Percentiles rank a stretch among this genome's conserved stretches.
Evolutionary conservation across 2,329 filamentous ascomycete genomes (phyloP).

Genomic region (Fusarium gaditjirri): DNA sequence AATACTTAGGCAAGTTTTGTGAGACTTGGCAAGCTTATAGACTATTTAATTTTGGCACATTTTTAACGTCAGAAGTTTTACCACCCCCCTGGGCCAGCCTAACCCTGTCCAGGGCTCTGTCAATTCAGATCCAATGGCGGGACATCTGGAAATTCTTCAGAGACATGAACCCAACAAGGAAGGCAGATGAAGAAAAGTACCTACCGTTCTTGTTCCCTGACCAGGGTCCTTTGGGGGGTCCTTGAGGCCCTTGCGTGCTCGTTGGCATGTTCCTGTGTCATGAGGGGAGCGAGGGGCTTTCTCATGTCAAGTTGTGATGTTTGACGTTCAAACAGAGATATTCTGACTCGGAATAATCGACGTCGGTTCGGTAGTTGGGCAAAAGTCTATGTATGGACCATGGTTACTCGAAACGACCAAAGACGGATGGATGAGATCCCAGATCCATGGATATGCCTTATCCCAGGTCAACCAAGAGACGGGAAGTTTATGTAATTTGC

Average conservation of each 20-base stretch:
- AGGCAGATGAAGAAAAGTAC: slow-evolving; percentile 12
- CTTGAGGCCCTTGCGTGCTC: neutral
- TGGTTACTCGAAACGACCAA: neutral
- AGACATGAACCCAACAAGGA: slow-evolving; percentile 18
- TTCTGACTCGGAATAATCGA: slow-evolving; percentile 4
- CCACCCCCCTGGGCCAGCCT: neutral
- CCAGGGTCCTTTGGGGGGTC: neutral
- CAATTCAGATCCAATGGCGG: slow-evolving; percentile 22
- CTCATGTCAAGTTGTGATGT: neutral
- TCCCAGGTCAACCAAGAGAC: slow-evolving; percentile 3
- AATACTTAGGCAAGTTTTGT: neutral
- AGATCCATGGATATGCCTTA: neutral
- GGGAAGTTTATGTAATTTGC: slow-evolving; percentile 28
- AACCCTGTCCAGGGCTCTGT: neutral
- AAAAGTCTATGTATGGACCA: neutral
- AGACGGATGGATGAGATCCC: neutral
- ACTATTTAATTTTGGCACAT: neutral
- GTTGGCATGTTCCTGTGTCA: slow-evolving; percentile 3
- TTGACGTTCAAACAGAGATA: neutral
- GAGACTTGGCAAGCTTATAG: accelerated
- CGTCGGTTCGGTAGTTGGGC: slow-evolving; percentile 1
- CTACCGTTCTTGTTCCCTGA: neutral
- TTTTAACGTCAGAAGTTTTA: neutral
- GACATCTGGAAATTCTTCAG: slow-evolving; percentile 15
- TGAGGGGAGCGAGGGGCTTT: slow-evolving; percentile 8